Base-by-base conservation (phyloP, 768 basidiomycete genomes). In the Cantharellus cinnabarinus region DNA sequence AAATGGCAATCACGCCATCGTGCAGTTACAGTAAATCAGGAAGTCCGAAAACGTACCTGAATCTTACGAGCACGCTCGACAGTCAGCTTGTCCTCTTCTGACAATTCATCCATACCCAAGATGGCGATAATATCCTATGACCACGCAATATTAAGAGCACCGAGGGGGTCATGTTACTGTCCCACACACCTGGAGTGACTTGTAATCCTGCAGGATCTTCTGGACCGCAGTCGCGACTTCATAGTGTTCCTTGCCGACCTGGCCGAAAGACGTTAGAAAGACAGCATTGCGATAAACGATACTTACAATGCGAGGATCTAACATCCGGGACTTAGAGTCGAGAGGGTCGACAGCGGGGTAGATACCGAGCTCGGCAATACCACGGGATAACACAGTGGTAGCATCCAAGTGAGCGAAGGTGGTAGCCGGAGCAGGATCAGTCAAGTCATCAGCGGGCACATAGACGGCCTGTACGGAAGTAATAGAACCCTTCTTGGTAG, bases 351-450 rank as follows among this genome's bases (percentile, higher is more conserved):
- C 95, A 66, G 95, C 95, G 64, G 95, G 95, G 78, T 99, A 99
- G 73, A 97, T 95, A 83, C 91, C 91, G 64, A 95, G 82, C 74
- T 94, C 90, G 67, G 91, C 91, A 74, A 99, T 98, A 75, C 88
- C 83, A 79, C 95, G 95, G 59, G 95, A 99, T 75, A 99, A 79
- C 71, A 97, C 93, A 69, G 95, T 98, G 66, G 95, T 99, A 66
- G 95, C 94, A 71, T 99, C 95, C 88, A 99, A 89, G 73, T 98
- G 95, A 72, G 94, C 94, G 76, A 98, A 98, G 67, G 95, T 98
- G 65, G 95, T 99, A 63, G 95, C 95, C 44, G 95, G 95, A 62
- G 95, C 95, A 64, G 95, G 95, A 77, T 98, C 95, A 68, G 95
- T 99, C 89, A 99, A 88, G 77, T 98, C 95, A 74, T 98, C 95